A percentile compares a stretch with the other conserved stretches of the same genome.
Evolutionary conservation across 2,329 filamentous ascomycete genomes (phyloP).

Genomic region (Pseudocercospora musae): DNA sequence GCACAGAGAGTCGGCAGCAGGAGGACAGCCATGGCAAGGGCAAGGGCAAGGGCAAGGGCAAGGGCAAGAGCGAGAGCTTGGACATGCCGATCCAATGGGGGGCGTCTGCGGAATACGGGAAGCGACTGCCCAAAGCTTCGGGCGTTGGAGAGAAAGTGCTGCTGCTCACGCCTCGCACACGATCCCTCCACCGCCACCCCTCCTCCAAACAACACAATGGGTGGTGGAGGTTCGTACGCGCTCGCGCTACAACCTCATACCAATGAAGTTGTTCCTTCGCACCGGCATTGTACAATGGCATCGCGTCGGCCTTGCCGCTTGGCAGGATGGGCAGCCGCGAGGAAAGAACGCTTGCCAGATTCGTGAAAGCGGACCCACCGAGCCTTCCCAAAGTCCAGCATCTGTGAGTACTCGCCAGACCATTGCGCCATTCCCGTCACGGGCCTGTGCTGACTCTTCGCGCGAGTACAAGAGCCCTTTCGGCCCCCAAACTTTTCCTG

Average conservation of each 20-base stretch:
- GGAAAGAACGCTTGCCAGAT: background rate
- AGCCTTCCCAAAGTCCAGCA: background rate
- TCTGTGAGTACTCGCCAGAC: background rate
- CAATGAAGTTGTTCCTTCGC: background rate
- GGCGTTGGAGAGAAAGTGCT: background rate
- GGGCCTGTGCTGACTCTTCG: background rate
- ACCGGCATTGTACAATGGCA: background rate
- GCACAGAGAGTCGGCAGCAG: background rate
- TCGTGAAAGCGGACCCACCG: background rate
- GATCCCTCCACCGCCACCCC: background rate
- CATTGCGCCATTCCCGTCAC: background rate
- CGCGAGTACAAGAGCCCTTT: background rate
- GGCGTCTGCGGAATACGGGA: background rate
- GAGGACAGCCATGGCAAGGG: too few species aligned
- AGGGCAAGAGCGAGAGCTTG: too few species aligned
- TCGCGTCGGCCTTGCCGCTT: background rate
- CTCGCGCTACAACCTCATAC: background rate
- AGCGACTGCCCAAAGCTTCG: background rate
- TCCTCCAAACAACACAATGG: background rate
- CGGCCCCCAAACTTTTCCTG: background rate
- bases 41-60: too few species aligned
- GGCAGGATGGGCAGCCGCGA: background rate
- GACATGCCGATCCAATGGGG: too few species aligned
- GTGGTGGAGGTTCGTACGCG: background rate
- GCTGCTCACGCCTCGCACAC: background rate